A percentile compares a stretch with the other conserved stretches of the same genome.
Conservation (phyloP, 176 grass and related monocot species). For the Typha latifolia region DNA sequence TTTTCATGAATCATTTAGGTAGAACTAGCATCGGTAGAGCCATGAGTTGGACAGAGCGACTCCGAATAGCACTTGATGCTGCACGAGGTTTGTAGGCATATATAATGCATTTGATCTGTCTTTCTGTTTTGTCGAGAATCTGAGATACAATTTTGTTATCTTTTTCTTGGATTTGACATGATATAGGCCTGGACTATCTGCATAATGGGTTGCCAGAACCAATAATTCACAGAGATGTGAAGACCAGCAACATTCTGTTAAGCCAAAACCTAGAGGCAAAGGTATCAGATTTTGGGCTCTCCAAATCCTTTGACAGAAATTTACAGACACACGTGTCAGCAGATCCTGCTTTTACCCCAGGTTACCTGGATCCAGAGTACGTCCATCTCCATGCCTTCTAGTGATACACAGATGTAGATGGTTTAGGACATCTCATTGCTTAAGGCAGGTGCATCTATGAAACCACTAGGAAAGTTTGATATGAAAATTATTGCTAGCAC, state of each 20-base stretch:
- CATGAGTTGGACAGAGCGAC: constrained; percentile 26
- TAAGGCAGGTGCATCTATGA: too few species aligned
- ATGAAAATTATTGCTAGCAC: too few species aligned
- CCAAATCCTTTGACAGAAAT: too few species aligned
- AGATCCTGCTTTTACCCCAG: too few species aligned
- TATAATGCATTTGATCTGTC: not conserved
- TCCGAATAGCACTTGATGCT: constrained; percentile 43
- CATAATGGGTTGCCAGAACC: constrained; percentile 33
- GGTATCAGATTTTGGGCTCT: too few species aligned
- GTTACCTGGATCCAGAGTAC: constrained; percentile 60
- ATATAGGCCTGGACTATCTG: constrained; percentile 43
- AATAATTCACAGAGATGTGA: constrained; percentile 45
- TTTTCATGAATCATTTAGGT: constrained; percentile 10
- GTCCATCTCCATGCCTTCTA: not conserved
- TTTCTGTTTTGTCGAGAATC: not conserved
- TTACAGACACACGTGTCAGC: too few species aligned
- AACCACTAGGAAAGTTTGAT: too few species aligned
- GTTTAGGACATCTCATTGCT: too few species aligned
- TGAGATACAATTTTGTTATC: not conserved
- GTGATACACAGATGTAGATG: too few species aligned
- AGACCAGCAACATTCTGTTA: constrained; percentile 22
- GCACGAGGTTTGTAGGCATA: constrained; percentile 32
- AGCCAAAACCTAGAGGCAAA: too few species aligned
- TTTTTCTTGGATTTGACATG: not conserved
- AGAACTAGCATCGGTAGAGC: constrained; percentile 11